A percentile compares a stretch with the other conserved stretches of the same genome.
phyloP scores from a whole-genome alignment of 495 filamentous ascomycete genomes.

The Melanomma pulvis-pyrius region DNA sequence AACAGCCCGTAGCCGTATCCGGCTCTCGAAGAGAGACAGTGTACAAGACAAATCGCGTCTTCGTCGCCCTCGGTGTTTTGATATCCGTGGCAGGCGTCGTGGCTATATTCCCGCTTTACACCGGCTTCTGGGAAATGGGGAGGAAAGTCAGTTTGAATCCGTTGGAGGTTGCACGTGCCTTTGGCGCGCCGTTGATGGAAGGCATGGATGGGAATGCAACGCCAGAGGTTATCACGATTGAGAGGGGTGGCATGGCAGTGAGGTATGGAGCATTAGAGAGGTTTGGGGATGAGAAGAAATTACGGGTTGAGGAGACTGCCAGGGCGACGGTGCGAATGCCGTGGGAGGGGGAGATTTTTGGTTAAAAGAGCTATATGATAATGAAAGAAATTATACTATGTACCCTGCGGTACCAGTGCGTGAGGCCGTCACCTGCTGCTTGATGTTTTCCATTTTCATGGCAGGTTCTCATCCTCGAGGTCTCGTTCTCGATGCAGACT shows the following conservation, averaged over 20 bases:
- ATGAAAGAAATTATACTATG: background rate
- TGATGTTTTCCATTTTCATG: too few species aligned
- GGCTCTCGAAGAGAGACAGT: background rate
- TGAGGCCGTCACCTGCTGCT: too few species aligned
- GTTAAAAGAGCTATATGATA: background rate
- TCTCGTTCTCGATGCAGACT: too few species aligned
- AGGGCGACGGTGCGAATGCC: conserved; percentile 20
- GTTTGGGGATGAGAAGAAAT: conserved; percentile 31
- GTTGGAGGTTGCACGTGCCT: conserved; percentile 33
- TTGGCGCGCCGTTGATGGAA: conserved; percentile 31
- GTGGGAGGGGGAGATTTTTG: conserved; percentile 30
- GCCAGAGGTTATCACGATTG: conserved; percentile 10
- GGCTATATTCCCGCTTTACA: conserved; percentile 19
- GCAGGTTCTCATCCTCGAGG: too few species aligned
- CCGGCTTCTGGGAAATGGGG: conserved; percentile 33
- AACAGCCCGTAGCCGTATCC: conserved; percentile 2
- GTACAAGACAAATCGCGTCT: conserved; percentile 6
- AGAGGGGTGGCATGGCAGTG: conserved; percentile 24
- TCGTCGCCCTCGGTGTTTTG: conserved; percentile 18
- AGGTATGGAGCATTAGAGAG: conserved; percentile 30
- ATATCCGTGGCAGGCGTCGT: conserved; percentile 22
- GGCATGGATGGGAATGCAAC: conserved; percentile 32
- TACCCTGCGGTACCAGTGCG: too few species aligned
- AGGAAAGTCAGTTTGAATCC: conserved; percentile 27
- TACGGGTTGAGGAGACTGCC: conserved; percentile 27